Evolutionary conservation across 192 early-diverging fungal species (phyloP), one percentile per base, ranked within the genome.

Genomic region (Diversispora epigaea): DNA sequence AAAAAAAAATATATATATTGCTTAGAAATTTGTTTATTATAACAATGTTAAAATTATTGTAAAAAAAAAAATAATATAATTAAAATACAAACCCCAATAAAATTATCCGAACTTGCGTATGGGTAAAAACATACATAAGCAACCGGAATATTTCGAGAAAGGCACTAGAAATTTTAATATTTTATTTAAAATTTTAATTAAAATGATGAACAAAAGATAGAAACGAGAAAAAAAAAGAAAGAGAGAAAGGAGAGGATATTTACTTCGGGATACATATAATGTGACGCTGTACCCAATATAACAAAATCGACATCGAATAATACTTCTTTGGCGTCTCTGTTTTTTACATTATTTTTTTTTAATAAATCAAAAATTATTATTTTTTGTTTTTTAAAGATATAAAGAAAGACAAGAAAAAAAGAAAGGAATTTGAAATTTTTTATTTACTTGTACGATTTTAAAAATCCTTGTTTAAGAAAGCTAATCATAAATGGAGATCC

Each of bases 261-360:
- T 67, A 67, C 65, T 6, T 67, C 65, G 4, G 65, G 65, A 15
- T 67, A 67, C 65, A 67, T 67, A 11, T 67, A 67, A 12, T n/a
- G 17, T 67, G 45, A 44, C 12, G 44, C 65, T 5, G 45, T 67
- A n/a, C 65, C 65, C 4, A 67, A 39, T 6, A 67, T 45, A 22
- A 67, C 65, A 46, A 67, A 67, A 10, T 67, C 65, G 3, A 67
- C 21, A 11, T 67, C 15, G 7, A 41, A 14, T 19, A 67, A 46
- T 19, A 67, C 45, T 9, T 12, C 47, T 21, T 22, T 44, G 0
- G 65, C 43, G 47, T 67, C 45, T 10, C 65, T 67, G 22, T 14
- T 22, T 9, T n/a, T 58, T 25, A 58, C 19, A 47, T 6, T 41
- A 21, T 6, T 41, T 64, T 14, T 39, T 32, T 62, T 39, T 14